Evolutionary conservation across 2,329 filamentous ascomycete species (phyloP), one percentile per base, ranked within the genome.

Genomic region (Penicillium thymicola): DNA sequence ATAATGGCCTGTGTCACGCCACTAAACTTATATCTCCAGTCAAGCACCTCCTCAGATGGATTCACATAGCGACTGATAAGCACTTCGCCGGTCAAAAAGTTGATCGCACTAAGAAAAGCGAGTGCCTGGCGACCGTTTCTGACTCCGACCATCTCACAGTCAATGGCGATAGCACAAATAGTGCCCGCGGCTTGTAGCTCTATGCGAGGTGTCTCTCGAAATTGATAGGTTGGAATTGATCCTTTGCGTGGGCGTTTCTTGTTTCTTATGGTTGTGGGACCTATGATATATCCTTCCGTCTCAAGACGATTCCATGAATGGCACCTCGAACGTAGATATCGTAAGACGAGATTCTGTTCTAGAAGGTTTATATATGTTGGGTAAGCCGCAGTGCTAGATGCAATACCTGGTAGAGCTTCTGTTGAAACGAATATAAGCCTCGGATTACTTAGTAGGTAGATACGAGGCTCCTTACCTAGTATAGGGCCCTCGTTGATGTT

Each of bases 81-180:
- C 21, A 56, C 48, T 43, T 56, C 27, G 14, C 54, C 54, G 1
- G 54, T 56, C 23, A 56, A 48, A 32, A 52, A 42, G 36, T 56
- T 25, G 42, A 56, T 37, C 9, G 48, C 54, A 28, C 48, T 52
- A 16, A 56, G 47, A 43, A 56, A 56, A 37, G 42, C 54, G 36
- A 56, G 54, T 38, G 48, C 18, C 38, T 56, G 54, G 34, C 54
- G 48, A 47, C 42, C 41, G 16, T 47, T 30, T 47, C 11, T 10
- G 6, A 56, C 48, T 43, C 37, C 48, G 4, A 56, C 54, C 54
- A 56, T 56, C 23, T 56, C 48, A 45, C 54, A 56, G 54, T 56
- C 54, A 47, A 56, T 47, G 21, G 54, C 54, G 36, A 56, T 52
- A 10, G 54, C 48, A 18, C 5, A n/a, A 28, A 40, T 14, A n/a